Conservation (phyloP, 78 protist species). For the Dictyostelium purpureum region DNA sequence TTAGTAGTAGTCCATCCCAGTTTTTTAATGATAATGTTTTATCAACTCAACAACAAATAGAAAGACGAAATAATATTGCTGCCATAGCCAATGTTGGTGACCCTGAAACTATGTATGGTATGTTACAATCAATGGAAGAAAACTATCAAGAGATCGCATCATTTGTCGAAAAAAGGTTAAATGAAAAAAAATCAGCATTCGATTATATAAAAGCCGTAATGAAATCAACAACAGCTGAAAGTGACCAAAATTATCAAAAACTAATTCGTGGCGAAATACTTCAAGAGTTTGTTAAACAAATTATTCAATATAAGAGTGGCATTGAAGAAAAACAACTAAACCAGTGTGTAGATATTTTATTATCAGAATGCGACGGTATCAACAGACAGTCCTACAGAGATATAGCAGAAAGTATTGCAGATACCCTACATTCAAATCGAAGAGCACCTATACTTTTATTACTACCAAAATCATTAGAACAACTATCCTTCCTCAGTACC, state of each 20-base stretch:
- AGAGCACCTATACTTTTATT: not conserved
- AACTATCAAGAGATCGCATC: not conserved
- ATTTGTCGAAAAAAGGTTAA: not conserved
- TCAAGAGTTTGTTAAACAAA: not conserved
- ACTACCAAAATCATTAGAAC: conserved; percentile 22
- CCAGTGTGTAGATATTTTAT: conserved; percentile 14
- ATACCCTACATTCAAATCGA: not conserved
- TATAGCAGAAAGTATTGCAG: not conserved
- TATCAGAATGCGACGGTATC: conserved; percentile 36
- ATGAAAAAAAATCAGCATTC: not conserved
- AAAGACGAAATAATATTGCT: not conserved
- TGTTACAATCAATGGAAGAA: not conserved
- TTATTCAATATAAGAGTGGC: not conserved
- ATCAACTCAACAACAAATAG: not conserved
- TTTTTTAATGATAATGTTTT: not conserved
- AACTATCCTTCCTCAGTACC: not conserved
- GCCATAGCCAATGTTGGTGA: not conserved
- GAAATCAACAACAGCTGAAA: not conserved
- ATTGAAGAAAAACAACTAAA: conserved; percentile 16
- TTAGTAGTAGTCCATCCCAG: not conserved
- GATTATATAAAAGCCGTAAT: conserved; percentile 9
- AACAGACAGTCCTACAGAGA: not conserved
- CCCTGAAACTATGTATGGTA: not conserved
- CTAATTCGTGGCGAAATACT: not conserved
- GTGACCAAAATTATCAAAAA: not conserved